These are phyloP conservation scores for Lichtheimia ornata DNA, from an alignment of 371 early-diverging fungal genomes.

Conservation along the genomic window DNA sequence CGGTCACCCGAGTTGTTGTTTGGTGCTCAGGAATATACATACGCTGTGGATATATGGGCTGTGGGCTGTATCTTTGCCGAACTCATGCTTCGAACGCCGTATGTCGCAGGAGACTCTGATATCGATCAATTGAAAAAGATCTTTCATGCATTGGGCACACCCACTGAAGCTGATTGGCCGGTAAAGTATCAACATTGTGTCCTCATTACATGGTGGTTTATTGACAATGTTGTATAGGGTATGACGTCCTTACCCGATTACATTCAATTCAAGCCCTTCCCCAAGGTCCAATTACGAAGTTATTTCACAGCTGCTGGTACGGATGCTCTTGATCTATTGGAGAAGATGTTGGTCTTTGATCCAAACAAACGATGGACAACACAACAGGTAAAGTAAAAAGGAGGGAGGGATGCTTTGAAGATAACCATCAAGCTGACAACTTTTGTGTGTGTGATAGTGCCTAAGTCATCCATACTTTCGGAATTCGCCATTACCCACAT, in stretches of 20 bases:
- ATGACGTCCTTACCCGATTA: constrained; percentile 77
- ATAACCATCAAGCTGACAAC: not conserved
- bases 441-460: constrained; percentile 47
- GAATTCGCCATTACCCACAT: constrained; percentile 86
- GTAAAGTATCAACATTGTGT: constrained; percentile 38
- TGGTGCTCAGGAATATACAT: constrained; percentile 90
- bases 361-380: constrained; percentile 90
- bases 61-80: constrained; percentile 99
- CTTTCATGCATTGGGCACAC: constrained; percentile 96
- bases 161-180: constrained; percentile 96
- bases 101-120: constrained; percentile 94
- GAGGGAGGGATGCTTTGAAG: not conserved
- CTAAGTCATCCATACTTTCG: constrained; percentile 91
- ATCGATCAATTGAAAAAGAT: constrained; percentile 94
- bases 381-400: constrained; percentile 60
- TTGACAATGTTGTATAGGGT: constrained; percentile 46
- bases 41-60: constrained; percentile 98
- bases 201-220: not conserved
- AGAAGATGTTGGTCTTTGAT: constrained; percentile 90
- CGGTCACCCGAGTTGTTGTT: constrained; percentile 98
- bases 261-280: constrained; percentile 62
- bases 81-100: constrained; percentile 95
- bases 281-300: constrained; percentile 73
- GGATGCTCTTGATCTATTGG: constrained; percentile 93
- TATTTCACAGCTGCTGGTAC: constrained; percentile 93